Conservation (phyloP, 352 stramenopile genomes). For the Phytophthora meadii region DNA sequence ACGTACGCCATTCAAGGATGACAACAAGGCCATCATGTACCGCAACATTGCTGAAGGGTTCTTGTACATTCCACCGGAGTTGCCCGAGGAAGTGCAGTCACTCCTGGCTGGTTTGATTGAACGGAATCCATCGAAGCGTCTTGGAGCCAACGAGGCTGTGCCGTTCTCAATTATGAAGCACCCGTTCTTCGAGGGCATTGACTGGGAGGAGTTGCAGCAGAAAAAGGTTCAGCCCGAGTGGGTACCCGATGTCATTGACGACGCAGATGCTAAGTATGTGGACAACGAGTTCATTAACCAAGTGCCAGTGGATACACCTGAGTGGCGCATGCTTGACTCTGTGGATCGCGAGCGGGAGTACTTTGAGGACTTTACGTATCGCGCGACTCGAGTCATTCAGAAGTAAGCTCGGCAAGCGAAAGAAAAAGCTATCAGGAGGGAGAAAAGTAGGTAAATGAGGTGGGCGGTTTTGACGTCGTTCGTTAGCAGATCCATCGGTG, state of each 20-base stretch:
- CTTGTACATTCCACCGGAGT: conserved; percentile 80
- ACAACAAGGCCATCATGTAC: conserved; percentile 93
- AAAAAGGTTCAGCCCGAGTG: conserved; percentile 85
- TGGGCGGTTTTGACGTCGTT: conserved; percentile 25
- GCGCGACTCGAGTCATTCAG: conserved; percentile 75
- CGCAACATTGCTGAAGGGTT: conserved; percentile 89
- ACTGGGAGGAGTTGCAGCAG: conserved; percentile 86
- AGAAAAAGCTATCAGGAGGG: neutral
- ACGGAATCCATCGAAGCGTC: conserved; percentile 72
- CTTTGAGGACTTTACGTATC: conserved; percentile 89
- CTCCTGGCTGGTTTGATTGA: conserved; percentile 82
- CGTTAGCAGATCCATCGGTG: conserved; percentile 15
- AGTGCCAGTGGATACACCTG: conserved; percentile 85
- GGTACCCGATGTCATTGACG: conserved; percentile 83
- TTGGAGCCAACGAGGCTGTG: conserved; percentile 78
- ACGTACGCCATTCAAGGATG: conserved; percentile 93
- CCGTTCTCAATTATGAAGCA: conserved; percentile 91
- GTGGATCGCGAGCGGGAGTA: conserved; percentile 87
- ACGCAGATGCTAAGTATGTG: conserved; percentile 87
- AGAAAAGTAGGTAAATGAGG: conserved; percentile 31
- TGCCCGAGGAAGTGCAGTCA: conserved; percentile 78
- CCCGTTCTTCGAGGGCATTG: conserved; percentile 86
- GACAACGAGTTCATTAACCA: conserved; percentile 91
- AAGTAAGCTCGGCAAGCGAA: conserved; percentile 41
- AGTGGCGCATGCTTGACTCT: conserved; percentile 91